Base-by-base conservation (phyloP, 495 filamentous ascomycete species). In the Margaritispora aquatica region DNA sequence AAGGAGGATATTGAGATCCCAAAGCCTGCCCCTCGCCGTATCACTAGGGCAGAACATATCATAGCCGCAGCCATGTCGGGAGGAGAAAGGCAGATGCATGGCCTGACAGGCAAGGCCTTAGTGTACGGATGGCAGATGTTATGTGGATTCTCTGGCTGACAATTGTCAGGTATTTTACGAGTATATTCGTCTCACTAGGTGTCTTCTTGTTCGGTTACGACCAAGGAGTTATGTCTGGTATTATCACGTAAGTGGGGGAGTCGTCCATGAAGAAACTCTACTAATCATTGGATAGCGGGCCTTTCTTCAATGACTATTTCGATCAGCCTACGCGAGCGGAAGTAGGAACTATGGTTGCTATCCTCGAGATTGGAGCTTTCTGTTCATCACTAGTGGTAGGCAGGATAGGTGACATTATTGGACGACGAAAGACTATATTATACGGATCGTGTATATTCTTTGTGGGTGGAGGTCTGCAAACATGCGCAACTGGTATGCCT, bases 191-290 rank as follows among this genome's bases (percentile, higher is more conserved):
- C 63, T 97, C 95, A 51, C 80, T 98, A 69, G 94, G 94, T 23
- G 94, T 98, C 24, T 98, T 98, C 66, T 77, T 98, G 24, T 98
- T 98, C 71, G 95, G 94, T 55, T 98, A 98, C 81, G 94, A 98
- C 69, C 94, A 98, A 72, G 94, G 94, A 60, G 94, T 98, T 49
- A 97, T 97, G 94, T 97, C 95, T 59, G 95, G 94, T 44, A 96
- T 98, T 68, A 97, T 98, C 74, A 97, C 89, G 92, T 96, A 79
- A 64, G 89, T 79, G n/a, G 23, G 13, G 22, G 2, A 10, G 13
- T 53, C 24, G 26, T 51, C 2, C n/a, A 27, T 46, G 7, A 46
- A n/a, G n/a, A n/a, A n/a, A 56, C 48, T 38, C 23, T 26, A 57
- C 58, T 57, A 52, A 71, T 62, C 38, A 10, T 51, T 22, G 34